These are phyloP conservation scores for Xylariaceae sp. DNA, from an alignment of 2,329 filamentous ascomycete species.

Conservation along the genomic window DNA sequence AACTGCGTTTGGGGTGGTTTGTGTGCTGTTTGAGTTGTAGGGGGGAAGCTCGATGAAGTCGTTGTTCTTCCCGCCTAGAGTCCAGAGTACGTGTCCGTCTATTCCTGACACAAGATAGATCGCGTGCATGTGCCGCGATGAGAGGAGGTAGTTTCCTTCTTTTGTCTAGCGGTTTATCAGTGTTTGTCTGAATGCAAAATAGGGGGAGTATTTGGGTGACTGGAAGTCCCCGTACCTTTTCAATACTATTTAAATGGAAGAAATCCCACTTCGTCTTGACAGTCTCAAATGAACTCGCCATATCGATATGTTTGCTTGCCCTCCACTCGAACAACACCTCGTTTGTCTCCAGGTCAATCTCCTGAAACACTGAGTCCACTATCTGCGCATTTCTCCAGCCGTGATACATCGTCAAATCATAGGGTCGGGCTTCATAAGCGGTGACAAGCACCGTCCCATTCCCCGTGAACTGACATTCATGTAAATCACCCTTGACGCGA, in stretches of 20 bases:
- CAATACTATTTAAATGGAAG: slow-evolving; percentile 15
- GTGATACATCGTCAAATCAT: not conserved
- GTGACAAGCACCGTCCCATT: slow-evolving; percentile 13
- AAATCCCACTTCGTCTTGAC: slow-evolving; percentile 8
- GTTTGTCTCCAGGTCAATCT: slow-evolving; percentile 13
- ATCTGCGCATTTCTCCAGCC: not conserved
- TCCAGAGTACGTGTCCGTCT: slow-evolving; percentile 15
- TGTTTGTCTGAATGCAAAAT: no score
- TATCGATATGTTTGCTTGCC: slow-evolving; percentile 8
- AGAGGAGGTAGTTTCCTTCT: slow-evolving; percentile 17
- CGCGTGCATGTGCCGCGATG: slow-evolving; percentile 11
- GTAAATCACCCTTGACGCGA: slow-evolving; percentile 11
- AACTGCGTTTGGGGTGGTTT: slow-evolving; percentile 3
- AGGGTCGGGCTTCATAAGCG: slow-evolving; percentile 6
- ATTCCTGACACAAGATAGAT: slow-evolving; percentile 13
- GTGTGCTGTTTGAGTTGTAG: not conserved
- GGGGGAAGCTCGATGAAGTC: slow-evolving; percentile 13
- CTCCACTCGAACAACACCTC: slow-evolving; percentile 12
- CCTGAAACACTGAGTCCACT: slow-evolving; percentile 13
- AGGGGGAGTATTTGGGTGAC: no score
- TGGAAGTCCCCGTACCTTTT: not conserved
- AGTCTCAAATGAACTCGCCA: slow-evolving; percentile 4
- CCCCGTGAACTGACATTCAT: slow-evolving; percentile 16
- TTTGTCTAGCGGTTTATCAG: slow-evolving; percentile 1
- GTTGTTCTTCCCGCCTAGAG: slow-evolving; percentile 13